phyloP scores from a whole-genome alignment of 768 basidiomycete species.

The Podaxis sp. region DNA sequence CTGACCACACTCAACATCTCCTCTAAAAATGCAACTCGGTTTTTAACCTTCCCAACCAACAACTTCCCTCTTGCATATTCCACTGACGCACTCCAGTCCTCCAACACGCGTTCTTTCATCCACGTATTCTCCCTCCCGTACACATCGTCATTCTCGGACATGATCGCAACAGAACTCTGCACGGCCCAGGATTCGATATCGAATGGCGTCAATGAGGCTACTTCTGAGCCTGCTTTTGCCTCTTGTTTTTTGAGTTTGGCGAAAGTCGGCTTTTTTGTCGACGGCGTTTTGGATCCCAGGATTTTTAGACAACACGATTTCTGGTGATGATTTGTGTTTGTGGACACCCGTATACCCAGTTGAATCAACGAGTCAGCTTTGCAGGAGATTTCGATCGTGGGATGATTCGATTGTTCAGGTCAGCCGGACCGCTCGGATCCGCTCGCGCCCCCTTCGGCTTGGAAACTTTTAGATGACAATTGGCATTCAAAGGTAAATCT shows the following conservation, averaged over 20 bases:
- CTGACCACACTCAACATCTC: slow-evolving; percentile 57
- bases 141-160: slow-evolving; percentile 30
- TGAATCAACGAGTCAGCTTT: neutral
- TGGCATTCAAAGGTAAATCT: neutral
- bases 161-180: slow-evolving; percentile 33
- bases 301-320: slow-evolving; percentile 1
- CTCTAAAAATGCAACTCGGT: slow-evolving; percentile 54
- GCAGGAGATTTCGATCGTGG: slow-evolving; percentile 14
- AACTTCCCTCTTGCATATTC: slow-evolving; percentile 50
- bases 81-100: slow-evolving; percentile 55
- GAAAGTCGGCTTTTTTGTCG: slow-evolving; percentile 30
- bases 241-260: slow-evolving; percentile 52
- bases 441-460: too few species aligned
- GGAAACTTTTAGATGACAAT: neutral
- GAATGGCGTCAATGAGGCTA: slow-evolving; percentile 39
- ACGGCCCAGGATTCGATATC: slow-evolving; percentile 68
- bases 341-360: neutral
- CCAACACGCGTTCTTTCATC: slow-evolving; percentile 51
- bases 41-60: slow-evolving; percentile 51
- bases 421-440: neutral
- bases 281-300: slow-evolving; percentile 11
- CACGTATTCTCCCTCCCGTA: slow-evolving; percentile 32
- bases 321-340: neutral
- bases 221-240: slow-evolving; percentile 37
- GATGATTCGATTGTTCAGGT: slow-evolving; percentile 1